A percentile compares a stretch with the other conserved stretches of the same genome.
phyloP scores from a whole-genome alignment of 176 grass and related monocot genomes.

The Raddia guianensis region DNA sequence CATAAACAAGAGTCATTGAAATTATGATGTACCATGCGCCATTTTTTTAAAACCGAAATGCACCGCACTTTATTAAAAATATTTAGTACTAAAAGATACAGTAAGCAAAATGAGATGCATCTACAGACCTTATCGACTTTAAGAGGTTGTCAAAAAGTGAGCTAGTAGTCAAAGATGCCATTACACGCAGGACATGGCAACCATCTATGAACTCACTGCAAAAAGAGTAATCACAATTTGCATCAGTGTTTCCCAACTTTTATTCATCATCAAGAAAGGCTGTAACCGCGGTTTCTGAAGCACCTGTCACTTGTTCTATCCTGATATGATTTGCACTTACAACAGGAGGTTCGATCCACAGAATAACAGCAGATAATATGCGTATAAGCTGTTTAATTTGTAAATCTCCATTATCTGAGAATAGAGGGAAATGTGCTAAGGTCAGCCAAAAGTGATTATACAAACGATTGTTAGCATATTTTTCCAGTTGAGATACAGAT shows the following conservation, averaged over 20 bases:
- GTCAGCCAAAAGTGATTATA: conserved; percentile 10
- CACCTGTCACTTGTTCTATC: conserved; percentile 88
- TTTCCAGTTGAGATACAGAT: no score
- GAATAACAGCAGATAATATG: conserved; percentile 80
- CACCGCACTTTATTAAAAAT: neutral
- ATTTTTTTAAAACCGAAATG: no score
- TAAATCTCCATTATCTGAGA: conserved; percentile 79
- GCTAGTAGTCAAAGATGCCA: conserved; percentile 75
- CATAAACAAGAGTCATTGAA: neutral
- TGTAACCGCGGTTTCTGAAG: conserved; percentile 39
- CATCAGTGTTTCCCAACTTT: conserved; percentile 42
- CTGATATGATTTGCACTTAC: conserved; percentile 62
- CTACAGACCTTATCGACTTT: conserved; percentile 78
- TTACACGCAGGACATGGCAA: conserved; percentile 86
- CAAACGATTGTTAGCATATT: neutral
- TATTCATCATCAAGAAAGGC: conserved; percentile 21
- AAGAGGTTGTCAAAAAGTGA: conserved; percentile 88
- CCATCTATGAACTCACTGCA: conserved; percentile 96
- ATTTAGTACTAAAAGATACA: neutral
- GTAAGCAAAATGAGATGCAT: neutral
- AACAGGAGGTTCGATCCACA: conserved; percentile 91
- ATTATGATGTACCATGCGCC: neutral
- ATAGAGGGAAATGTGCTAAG: conserved; percentile 32
- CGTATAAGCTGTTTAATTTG: conserved; percentile 84
- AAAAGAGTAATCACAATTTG: conserved; percentile 35